Conservation (phyloP, 805 yeast species). For the Ascoidea rubescens region DNA sequence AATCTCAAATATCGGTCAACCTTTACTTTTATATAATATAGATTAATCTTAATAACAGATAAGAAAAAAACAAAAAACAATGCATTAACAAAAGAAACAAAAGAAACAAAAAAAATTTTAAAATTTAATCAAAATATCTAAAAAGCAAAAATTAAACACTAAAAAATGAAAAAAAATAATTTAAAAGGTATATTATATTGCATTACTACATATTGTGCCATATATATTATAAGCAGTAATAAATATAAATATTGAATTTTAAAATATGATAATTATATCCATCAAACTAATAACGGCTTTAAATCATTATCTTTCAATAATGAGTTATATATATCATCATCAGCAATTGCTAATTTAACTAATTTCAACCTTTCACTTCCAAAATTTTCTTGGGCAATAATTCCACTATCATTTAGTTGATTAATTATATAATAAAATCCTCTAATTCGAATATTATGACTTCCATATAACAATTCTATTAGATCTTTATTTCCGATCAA, state of each 20-base stretch:
- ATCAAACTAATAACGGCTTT: constrained; percentile 14
- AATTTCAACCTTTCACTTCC: constrained; percentile 55
- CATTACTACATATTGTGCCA: no score
- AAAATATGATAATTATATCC: constrained; percentile 16
- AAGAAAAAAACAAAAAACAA: constrained; percentile 4
- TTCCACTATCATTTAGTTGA: constrained; percentile 70
- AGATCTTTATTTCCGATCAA: constrained; percentile 19
- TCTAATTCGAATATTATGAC: constrained; percentile 32
- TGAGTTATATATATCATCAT: constrained; percentile 51
- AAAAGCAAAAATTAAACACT: no score
- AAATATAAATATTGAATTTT: neutral
- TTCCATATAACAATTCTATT: constrained; percentile 21
- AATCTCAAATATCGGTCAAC: constrained; percentile 79
- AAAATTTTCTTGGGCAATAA: constrained; percentile 52
- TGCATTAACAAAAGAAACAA: neutral
- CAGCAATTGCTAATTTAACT: constrained; percentile 53
- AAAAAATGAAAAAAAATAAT: no score
- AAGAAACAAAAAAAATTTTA: neutral
- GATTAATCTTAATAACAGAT: neutral
- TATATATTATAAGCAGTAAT: no score
- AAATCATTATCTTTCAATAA: constrained; percentile 42
- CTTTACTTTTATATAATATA: constrained; percentile 54
- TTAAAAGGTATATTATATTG: no score
- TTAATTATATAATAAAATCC: constrained; percentile 47
- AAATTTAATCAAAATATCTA: neutral